Evolutionary conservation across 805 yeast genomes (phyloP), one percentile per base, ranked within the genome.

Genomic region (Barnettozyma salicaria): DNA sequence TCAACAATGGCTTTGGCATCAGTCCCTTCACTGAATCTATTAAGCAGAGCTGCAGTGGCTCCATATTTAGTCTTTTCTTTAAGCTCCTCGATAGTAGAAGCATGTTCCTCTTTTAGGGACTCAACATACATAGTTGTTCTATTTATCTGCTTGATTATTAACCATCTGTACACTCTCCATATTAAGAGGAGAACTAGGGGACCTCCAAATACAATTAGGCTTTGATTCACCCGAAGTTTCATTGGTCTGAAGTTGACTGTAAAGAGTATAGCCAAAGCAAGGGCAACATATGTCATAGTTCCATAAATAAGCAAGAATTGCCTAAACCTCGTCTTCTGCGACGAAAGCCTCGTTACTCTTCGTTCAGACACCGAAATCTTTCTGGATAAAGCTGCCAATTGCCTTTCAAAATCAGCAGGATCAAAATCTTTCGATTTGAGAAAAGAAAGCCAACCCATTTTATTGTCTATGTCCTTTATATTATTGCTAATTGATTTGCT

Each of bases 51-150:
- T 57, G 77, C 78, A 1, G 96, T 84, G 11, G 79, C 70, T 49
- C 81, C 73, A 57, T 76, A 90, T 46, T 84, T 81, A 12, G 95
- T 83, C 51, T 75, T 68, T 39, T 71, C 65, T 58, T 84, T 84
- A 58, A 83, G 64, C 43, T 78, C 83, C 17, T 79, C 82, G 33
- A 83, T 68, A 53, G 78, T 76, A 19, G 59, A 58, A 38, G 64
- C 61, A 42, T 79, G 86, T 32, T 65, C 56, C 18, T 63, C 64
- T 39, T 62, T 59, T 36, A 78, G 56, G 10, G 42, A 37, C 37
- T 59, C 57, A 31, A 71, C 23, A 2, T 36, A 13, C 3, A 17
- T n/a, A 17, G 39, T 30, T 6, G 46, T 23, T 4, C 46, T 32
- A 2, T 31, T 38, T 1, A 43, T 43, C 10, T 49, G 24, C 13